phyloP scores from a whole-genome alignment of 1,284 basidiomycete species.

The Boletus sp. region DNA sequence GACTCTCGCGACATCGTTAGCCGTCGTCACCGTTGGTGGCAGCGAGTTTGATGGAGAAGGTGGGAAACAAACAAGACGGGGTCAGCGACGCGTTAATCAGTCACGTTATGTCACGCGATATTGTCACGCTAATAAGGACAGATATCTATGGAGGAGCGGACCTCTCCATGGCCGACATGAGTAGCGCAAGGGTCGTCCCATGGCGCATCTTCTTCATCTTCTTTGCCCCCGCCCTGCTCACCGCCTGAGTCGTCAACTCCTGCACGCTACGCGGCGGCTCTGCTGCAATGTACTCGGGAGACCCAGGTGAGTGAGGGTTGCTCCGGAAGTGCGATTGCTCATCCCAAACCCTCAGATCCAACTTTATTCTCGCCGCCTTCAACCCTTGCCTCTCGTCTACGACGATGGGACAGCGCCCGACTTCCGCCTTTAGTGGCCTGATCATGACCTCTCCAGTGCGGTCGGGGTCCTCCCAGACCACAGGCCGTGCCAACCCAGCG shows the following conservation, averaged over 20 bases:
- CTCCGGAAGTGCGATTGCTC: constrained; percentile 25
- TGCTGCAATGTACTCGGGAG: constrained; percentile 34
- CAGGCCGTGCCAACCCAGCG: constrained; percentile 15
- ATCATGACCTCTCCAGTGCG: constrained; percentile 28
- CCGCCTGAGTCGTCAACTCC: constrained; percentile 18
- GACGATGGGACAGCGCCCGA: constrained; percentile 34
- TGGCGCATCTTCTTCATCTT: background rate
- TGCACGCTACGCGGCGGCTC: constrained; percentile 27
- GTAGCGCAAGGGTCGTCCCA: constrained; percentile 16
- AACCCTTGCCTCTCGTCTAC: constrained; percentile 39
- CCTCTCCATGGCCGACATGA: constrained; percentile 22
- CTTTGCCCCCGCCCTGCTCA: constrained; percentile 6
- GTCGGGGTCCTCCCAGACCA: constrained; percentile 32
- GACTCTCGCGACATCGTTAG: constrained; percentile 28
- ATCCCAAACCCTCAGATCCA: constrained; percentile 31
- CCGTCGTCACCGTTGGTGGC: constrained; percentile 31
- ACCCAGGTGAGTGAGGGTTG: constrained; percentile 36
- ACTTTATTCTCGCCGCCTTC: constrained; percentile 32
- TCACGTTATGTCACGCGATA: constrained; percentile 30
- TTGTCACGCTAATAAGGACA: constrained; percentile 12
- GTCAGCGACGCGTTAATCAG: constrained; percentile 24
- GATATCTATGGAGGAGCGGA: background rate
- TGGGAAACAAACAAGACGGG: constrained; percentile 28
- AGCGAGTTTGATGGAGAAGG: constrained; percentile 4
- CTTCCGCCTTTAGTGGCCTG: constrained; percentile 24